These are phyloP conservation scores for Salisapilia sapeloensis DNA, from an alignment of 352 stramenopile species.

Conservation along the genomic window DNA sequence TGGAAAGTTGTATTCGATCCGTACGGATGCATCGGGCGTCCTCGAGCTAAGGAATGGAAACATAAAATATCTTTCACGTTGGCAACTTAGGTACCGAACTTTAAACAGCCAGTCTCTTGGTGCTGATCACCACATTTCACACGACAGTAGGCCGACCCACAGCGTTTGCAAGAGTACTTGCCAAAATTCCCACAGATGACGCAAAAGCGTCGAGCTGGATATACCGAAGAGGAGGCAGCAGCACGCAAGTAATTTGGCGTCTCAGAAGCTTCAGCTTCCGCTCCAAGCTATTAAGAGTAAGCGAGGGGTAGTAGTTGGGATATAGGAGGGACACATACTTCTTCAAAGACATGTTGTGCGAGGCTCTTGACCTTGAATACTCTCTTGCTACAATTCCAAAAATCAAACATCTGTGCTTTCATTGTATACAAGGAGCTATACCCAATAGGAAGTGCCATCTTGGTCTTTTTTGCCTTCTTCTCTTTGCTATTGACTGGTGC, in stretches of 20 bases:
- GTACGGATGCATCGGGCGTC: no score
- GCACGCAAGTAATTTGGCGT: constrained; percentile 59
- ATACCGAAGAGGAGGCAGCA: constrained; percentile 28
- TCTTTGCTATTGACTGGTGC: constrained; percentile 17
- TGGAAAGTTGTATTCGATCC: no score
- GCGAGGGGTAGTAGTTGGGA: neutral
- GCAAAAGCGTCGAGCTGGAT: constrained; percentile 68
- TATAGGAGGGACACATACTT: constrained; percentile 13
- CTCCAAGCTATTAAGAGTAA: neutral
- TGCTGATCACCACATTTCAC: constrained; percentile 73
- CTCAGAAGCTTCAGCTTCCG: constrained; percentile 4
- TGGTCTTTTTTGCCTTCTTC: constrained; percentile 6
- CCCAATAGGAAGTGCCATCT: no score
- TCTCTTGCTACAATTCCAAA: no score
- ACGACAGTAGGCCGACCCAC: constrained; percentile 66
- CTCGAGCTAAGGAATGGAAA: no score
- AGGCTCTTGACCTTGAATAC: constrained; percentile 80
- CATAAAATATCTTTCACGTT: no score
- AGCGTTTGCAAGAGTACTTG: constrained; percentile 59
- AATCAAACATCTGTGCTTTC: no score
- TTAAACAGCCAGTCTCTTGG: constrained; percentile 82
- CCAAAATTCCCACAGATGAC: constrained; percentile 74
- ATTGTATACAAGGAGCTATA: no score
- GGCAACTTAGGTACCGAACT: constrained; percentile 62
- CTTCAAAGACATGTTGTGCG: constrained; percentile 75